Evolutionary conservation across 768 basidiomycete species (phyloP), one percentile per base, ranked within the genome.

Genomic region (Basidioascus undulatus): DNA sequence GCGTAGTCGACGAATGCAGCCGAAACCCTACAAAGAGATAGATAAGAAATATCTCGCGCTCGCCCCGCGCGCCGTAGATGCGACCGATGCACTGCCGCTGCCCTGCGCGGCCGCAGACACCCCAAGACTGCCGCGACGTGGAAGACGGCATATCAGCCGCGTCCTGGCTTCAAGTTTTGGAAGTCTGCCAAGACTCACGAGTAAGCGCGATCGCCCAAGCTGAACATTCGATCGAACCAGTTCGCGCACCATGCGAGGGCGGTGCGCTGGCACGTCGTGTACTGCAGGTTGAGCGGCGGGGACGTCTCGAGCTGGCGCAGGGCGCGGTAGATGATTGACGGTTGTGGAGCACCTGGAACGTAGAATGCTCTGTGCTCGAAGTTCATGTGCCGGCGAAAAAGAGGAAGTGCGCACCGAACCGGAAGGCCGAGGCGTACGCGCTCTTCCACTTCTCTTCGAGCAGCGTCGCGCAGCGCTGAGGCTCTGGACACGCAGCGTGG

Each of bases 391-490:
- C 15, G 24, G 24, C 40, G 16, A 32, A 16, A 18, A 30, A 39
- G 26, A 24, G 35, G 34, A 27, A n/a, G 19, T 16, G 47, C 62
- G 38, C 34, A 72, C 80, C 84, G 56, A 84, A 86, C 32, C 83
- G 70, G 55, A 82, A 81, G 7, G 83, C 74, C 16, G 81, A 70
- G 32, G 74, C 68, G 51, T 86, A 86, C 0, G 81, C 83, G 51
- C 81, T 79, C 32, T 72, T 64, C 83, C 84, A 94, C 55, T 87
- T 89, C 45, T 94, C 86, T 49, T 89, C 84, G 7, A 92, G 65
- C 5, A 79, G 59, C 11, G 74, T 70, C 15, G 86, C 87, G 53
- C 86, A 94, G 15, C 57, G 65, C 0, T 65, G 33, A 6, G 81
- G 59, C 47, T 94, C 86, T 9, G 80, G 80, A 54, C 86, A 94